Evolutionary conservation across 2,329 filamentous ascomycete genomes (phyloP).

Genomic region (Cercospora sp.): DNA sequence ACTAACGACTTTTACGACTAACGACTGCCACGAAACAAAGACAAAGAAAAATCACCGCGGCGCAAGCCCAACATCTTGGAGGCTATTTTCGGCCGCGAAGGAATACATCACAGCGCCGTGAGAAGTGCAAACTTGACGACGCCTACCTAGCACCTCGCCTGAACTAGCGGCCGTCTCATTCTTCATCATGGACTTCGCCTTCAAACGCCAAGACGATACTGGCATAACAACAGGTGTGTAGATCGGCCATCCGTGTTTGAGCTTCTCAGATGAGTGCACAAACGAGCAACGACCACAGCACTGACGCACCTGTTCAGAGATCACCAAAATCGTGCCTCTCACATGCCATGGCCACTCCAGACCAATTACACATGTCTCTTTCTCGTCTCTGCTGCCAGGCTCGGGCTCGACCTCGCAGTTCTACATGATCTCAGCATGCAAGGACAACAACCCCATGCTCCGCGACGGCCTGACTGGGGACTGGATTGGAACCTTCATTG

Average conservation of each 20-base stretch:
- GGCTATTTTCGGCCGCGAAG: neutral
- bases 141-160: neutral
- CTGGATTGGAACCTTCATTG: conserved; percentile 97
- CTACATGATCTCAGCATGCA: conserved; percentile 79
- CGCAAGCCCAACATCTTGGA: conserved; percentile 2
- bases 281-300: too few relatives aligned
- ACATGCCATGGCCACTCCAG: conserved; percentile 94
- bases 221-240: conserved; percentile 33
- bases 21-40: conserved; percentile 12
- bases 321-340: conserved; percentile 72
- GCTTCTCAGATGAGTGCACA: too few relatives aligned
- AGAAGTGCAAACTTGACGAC: neutral
- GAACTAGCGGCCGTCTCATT: neutral
- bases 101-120: neutral
- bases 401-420: conserved; percentile 52
- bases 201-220: conserved; percentile 39
- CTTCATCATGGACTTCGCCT: conserved; percentile 39
- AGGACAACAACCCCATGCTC: conserved; percentile 98
- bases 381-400: conserved; percentile 69
- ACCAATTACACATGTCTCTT: conserved; percentile 86
- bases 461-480: conserved; percentile 93
- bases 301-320: conserved; percentile 25
- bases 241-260: too few relatives aligned
- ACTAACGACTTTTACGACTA: conserved; percentile 11
- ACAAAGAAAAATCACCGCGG: conserved; percentile 6